Evolutionary conservation across 2,329 filamentous ascomycete species (phyloP).

Genomic region (Remersonia thermophila): DNA sequence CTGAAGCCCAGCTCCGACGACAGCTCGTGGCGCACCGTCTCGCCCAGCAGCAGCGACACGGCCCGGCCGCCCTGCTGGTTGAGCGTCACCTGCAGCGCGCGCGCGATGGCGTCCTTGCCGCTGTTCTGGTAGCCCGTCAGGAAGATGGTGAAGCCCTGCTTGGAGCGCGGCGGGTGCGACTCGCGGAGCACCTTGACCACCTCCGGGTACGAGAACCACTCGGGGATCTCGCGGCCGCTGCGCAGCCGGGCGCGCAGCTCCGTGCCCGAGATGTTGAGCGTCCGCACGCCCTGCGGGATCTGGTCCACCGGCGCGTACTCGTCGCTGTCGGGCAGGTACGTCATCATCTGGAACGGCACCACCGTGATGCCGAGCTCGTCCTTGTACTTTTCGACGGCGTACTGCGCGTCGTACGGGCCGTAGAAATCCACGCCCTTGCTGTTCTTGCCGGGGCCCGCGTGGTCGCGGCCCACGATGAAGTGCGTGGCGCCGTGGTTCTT

Average conservation of each 20-base stretch:
- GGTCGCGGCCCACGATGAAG: conserved; percentile 98
- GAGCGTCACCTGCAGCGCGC: conserved; percentile 88
- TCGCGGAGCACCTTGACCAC: conserved; percentile 93
- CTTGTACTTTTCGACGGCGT: conserved; percentile 91
- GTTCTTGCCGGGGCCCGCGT: conserved; percentile 97
- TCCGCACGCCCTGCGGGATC: conserved; percentile 71
- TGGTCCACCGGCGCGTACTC: conserved; percentile 92
- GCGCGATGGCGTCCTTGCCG: conserved; percentile 92
- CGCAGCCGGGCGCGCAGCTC: conserved; percentile 87
- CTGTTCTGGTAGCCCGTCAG: conserved; percentile 93
- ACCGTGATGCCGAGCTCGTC: conserved; percentile 97
- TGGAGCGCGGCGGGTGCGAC: conserved; percentile 80
- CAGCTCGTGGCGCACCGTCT: conserved; percentile 87
- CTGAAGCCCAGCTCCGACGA: conserved; percentile 94
- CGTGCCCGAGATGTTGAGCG: conserved; percentile 74
- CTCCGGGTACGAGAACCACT: conserved; percentile 99
- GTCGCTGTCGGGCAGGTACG: conserved; percentile 91
- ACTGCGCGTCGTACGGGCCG: conserved; percentile 93
- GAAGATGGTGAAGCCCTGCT: conserved; percentile 97
- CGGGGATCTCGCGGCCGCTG: conserved; percentile 87
- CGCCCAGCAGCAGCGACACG: conserved; percentile 86
- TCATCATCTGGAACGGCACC: conserved; percentile 99
- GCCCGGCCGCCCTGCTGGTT: conserved; percentile 96
- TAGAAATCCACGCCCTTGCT: conserved; percentile 95
- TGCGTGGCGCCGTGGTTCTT: conserved; percentile 99